A percentile compares a stretch with the other conserved stretches of the same genome.
phyloP scores from a whole-genome alignment of 1,284 basidiomycete species.

The Malassezia obtusa region DNA sequence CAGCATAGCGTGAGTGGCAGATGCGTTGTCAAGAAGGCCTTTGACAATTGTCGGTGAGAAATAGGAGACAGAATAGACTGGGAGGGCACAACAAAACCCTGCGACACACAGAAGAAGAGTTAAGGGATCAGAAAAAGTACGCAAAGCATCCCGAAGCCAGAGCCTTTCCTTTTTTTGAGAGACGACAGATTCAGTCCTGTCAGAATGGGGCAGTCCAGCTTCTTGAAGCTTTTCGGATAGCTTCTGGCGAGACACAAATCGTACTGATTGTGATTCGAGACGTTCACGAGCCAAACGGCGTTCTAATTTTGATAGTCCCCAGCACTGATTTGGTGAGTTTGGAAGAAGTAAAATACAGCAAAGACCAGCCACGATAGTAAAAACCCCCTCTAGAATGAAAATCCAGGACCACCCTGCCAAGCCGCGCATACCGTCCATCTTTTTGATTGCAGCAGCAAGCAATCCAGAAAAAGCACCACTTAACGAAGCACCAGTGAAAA shows the following conservation, averaged over 20 bases:
- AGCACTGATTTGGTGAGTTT: constrained; percentile 25
- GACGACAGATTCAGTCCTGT: background rate
- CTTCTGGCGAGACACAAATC: background rate
- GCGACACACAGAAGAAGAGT: constrained; percentile 22
- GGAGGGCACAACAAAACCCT: constrained; percentile 28
- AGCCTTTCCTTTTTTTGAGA: background rate
- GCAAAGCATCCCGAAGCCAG: constrained; percentile 24
- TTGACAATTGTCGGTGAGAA: constrained; percentile 41
- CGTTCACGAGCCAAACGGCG: constrained; percentile 25
- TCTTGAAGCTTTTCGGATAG: background rate
- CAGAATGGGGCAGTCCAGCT: background rate
- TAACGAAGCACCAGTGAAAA: constrained; percentile 37
- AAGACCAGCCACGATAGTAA: constrained; percentile 33
- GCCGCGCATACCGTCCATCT: constrained; percentile 24
- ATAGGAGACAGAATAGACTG: constrained; percentile 32
- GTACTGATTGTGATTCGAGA: background rate
- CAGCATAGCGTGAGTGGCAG: constrained; percentile 25
- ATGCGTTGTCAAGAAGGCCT: constrained; percentile 20
- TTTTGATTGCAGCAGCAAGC: constrained; percentile 32
- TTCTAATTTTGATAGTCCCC: constrained; percentile 28
- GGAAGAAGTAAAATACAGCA: constrained; percentile 28
- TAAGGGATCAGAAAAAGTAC: constrained; percentile 27
- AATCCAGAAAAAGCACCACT: constrained; percentile 37
- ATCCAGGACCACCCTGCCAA: constrained; percentile 33
- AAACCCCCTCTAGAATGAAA: constrained; percentile 38